These are phyloP conservation scores for Debaryomyces robertsiae DNA, from an alignment of 1,139 yeast species.

Conservation along the genomic window DNA sequence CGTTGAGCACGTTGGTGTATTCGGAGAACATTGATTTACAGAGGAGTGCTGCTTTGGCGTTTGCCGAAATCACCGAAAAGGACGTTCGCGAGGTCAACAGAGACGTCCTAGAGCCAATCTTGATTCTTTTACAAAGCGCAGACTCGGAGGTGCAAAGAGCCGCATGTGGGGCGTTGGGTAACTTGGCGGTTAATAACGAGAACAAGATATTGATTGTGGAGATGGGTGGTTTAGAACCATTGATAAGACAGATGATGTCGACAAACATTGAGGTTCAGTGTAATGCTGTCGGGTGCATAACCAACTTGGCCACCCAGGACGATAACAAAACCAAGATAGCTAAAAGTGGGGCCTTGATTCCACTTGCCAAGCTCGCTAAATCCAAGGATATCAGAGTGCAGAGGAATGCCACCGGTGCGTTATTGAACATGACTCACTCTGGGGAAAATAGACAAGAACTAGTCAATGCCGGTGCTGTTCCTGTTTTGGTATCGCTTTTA, in stretches of 20 bases:
- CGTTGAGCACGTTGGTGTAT: slow-evolving; percentile 88
- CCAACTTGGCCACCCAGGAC: slow-evolving; percentile 98
- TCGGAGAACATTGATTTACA: slow-evolving; percentile 94
- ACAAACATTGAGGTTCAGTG: slow-evolving; percentile 97
- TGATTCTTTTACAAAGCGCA: slow-evolving; percentile 79
- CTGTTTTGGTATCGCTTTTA: slow-evolving; percentile 87
- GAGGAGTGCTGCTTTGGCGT: slow-evolving; percentile 96
- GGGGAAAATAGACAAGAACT: slow-evolving; percentile 95
- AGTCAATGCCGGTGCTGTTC: slow-evolving; percentile 98
- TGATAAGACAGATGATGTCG: slow-evolving; percentile 96
- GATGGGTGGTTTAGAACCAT: slow-evolving; percentile 97
- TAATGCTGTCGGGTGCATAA: slow-evolving; percentile 98
- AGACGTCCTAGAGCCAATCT: slow-evolving; percentile 90
- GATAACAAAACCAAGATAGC: slow-evolving; percentile 96
- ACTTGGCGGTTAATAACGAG: slow-evolving; percentile 93
- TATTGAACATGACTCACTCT: slow-evolving; percentile 96
- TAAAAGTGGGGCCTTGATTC: slow-evolving; percentile 93
- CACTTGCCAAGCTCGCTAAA: slow-evolving; percentile 90
- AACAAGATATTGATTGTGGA: slow-evolving; percentile 92
- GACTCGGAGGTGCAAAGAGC: slow-evolving; percentile 97
- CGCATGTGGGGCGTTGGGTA: slow-evolving; percentile 98
- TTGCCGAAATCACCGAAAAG: slow-evolving; percentile 97
- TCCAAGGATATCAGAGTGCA: slow-evolving; percentile 95
- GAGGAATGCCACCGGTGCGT: slow-evolving; percentile 97
- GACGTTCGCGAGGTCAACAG: slow-evolving; percentile 88